Percentiles rank a stretch among this genome's conserved stretches.
phyloP scores from a whole-genome alignment of 768 basidiomycete species.

The Hydnum rufescens region DNA sequence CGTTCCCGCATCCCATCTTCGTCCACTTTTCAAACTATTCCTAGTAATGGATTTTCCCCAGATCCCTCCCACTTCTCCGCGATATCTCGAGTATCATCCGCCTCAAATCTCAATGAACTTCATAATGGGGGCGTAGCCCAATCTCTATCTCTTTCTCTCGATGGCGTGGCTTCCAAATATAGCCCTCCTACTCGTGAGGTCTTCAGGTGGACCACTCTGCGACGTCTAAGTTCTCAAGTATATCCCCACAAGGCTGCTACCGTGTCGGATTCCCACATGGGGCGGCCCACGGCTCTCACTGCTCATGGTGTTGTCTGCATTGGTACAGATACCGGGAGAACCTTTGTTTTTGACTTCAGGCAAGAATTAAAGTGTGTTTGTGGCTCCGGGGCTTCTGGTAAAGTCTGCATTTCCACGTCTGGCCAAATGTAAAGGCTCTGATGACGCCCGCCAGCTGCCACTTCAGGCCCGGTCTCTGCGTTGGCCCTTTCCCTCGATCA shows the following conservation, averaged over 20 bases:
- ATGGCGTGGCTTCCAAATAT: neutral
- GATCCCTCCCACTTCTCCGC: conserved; percentile 48
- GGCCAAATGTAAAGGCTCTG: conserved; percentile 6
- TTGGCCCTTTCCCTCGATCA: conserved; percentile 83
- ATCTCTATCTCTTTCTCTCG: neutral
- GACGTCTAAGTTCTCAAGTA: conserved; percentile 35
- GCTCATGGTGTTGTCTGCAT: conserved; percentile 80
- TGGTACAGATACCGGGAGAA: conserved; percentile 61
- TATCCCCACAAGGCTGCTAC: conserved; percentile 40
- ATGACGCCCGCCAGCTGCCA: conserved; percentile 27
- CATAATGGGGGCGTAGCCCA: conserved; percentile 14
- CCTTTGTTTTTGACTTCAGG: conserved; percentile 76
- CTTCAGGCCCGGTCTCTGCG: conserved; percentile 64
- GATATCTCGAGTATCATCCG: conserved; percentile 47
- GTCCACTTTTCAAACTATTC: conserved; percentile 25
- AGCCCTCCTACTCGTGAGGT: conserved; percentile 26
- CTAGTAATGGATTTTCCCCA: conserved; percentile 28
- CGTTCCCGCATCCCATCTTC: conserved; percentile 21
- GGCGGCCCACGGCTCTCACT: conserved; percentile 59
- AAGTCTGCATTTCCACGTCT: neutral
- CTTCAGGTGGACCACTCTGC: conserved; percentile 59
- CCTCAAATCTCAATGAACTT: conserved; percentile 23
- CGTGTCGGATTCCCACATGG: conserved; percentile 39
- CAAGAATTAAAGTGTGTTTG: conserved; percentile 68
- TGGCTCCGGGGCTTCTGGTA: conserved; percentile 49